Conservation (phyloP, 192 early-diverging fungal species). For the Funneliformis geosporum region DNA sequence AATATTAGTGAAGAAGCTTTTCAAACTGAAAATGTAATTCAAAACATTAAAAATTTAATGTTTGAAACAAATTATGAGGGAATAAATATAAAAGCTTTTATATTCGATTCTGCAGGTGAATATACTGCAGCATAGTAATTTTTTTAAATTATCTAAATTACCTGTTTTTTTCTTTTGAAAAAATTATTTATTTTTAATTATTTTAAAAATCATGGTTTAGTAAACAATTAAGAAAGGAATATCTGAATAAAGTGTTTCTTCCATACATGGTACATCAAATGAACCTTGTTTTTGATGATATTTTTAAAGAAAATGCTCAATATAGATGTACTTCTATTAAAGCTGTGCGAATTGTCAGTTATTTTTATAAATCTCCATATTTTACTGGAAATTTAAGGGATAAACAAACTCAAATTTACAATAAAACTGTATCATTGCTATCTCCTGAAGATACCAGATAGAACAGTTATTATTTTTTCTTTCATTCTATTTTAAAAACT, state of each 20-base stretch:
- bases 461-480: neutral
- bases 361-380: neutral
- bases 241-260: conserved; percentile 2
- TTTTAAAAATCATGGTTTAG: neutral
- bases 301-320: conserved; percentile 3
- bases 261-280: conserved; percentile 10
- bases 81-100: conserved; percentile 14
- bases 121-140: conserved; percentile 1
- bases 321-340: neutral
- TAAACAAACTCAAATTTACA: neutral
- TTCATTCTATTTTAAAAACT: conserved; percentile 5
- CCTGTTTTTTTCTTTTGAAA: neutral
- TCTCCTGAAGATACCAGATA: neutral
- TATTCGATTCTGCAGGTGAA: conserved; percentile 10
- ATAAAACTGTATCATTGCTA: neutral
- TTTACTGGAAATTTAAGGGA: neutral
- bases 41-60: neutral
- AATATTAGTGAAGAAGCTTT: neutral
- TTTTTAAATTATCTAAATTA: neutral
- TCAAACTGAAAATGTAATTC: conserved; percentile 9
- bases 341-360: conserved; percentile 10
- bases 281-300: conserved; percentile 14
- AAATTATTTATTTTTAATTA: conserved; percentile 4
- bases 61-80: neutral
- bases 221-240: neutral